A percentile compares a stretch with the other conserved stretches of the same genome.
These are phyloP conservation scores for Schizonepeta tenuifolia DNA, from an alignment of 257 asterid species.

Conservation along the genomic window DNA sequence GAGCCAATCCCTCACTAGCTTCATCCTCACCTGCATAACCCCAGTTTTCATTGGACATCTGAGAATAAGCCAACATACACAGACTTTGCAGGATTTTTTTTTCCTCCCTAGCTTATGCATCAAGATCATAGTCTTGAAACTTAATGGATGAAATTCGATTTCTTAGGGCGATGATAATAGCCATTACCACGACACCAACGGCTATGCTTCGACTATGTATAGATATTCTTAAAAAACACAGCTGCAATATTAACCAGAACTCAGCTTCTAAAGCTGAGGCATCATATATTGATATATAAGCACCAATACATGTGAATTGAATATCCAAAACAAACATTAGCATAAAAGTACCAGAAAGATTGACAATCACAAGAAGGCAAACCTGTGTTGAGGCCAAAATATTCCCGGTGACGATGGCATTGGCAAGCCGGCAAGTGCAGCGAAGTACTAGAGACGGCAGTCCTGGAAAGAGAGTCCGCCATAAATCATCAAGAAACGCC, in stretches of 20 bases:
- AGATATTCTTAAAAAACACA: background rate
- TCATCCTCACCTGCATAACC: slow-evolving; percentile 69
- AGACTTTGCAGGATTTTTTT: background rate
- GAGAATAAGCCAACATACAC: background rate
- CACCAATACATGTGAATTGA: slow-evolving; percentile 6
- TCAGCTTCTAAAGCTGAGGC: slow-evolving; percentile 2
- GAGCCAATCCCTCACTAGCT: slow-evolving; percentile 89
- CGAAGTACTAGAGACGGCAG: slow-evolving; percentile 79
- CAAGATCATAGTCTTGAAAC: background rate
- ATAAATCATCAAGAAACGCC: slow-evolving; percentile 75
- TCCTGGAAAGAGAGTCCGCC: slow-evolving; percentile 80
- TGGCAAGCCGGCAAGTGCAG: slow-evolving; percentile 83
- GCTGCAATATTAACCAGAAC: slow-evolving; percentile 1
- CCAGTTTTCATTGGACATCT: background rate
- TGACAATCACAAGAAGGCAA: slow-evolving; percentile 22
- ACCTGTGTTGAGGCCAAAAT: slow-evolving; percentile 85
- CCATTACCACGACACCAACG: background rate
- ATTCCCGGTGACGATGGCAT: slow-evolving; percentile 72
- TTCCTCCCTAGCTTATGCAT: background rate
- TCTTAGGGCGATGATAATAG: background rate
- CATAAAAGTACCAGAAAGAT: background rate
- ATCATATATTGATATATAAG: background rate
- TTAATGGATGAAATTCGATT: background rate
- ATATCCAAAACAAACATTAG: slow-evolving; percentile 14
- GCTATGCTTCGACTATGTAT: background rate